phyloP scores from a whole-genome alignment of 2,329 filamentous ascomycete species.

The Metarhizium humberi region DNA sequence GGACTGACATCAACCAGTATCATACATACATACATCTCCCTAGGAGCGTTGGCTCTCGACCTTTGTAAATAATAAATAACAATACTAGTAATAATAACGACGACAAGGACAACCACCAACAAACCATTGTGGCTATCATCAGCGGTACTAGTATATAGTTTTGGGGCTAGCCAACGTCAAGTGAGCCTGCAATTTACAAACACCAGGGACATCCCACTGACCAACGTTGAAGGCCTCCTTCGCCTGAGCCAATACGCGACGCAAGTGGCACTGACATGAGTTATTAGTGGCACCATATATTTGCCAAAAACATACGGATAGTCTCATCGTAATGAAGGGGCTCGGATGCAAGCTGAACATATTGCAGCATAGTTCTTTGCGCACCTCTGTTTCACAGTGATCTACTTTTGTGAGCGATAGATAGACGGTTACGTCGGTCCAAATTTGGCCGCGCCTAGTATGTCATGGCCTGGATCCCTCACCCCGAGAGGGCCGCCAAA shows the following conservation, averaged over 20 bases:
- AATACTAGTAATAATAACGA: background rate
- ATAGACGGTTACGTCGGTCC: background rate
- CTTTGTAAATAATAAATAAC: background rate
- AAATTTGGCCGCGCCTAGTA: background rate
- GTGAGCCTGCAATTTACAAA: background rate
- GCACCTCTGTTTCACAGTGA: background rate
- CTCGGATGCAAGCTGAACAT: background rate
- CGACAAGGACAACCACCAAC: background rate
- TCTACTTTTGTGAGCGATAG: background rate
- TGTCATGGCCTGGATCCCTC: background rate
- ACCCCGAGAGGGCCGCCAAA: too few species aligned
- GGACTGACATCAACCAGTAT: background rate
- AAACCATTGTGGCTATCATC: background rate
- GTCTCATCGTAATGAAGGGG: background rate
- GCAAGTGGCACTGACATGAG: background rate
- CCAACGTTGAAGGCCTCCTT: background rate
- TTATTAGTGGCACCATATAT: too few species aligned
- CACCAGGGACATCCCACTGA: background rate
- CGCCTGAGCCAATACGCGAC: background rate
- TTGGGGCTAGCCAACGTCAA: background rate
- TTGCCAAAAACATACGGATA: background rate
- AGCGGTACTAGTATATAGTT: background rate
- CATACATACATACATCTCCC: background rate
- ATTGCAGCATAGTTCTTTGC: background rate
- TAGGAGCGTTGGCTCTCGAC: background rate